A percentile compares a stretch with the other conserved stretches of the same genome.
Evolutionary conservation across 73 alveolate species (phyloP).

Genomic region (Paramecium caudatum): DNA sequence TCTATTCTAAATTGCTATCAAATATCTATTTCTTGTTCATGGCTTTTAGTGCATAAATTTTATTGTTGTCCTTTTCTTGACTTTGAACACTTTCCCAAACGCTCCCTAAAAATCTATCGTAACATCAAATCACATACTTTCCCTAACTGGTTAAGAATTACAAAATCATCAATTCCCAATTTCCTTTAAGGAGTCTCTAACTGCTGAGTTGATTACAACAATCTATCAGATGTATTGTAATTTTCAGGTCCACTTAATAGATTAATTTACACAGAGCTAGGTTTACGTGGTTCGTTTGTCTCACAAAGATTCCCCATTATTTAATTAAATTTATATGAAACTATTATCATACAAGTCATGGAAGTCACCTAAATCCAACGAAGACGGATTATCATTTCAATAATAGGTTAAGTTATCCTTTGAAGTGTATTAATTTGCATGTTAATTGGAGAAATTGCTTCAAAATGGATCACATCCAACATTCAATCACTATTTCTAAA

Average conservation of each 20-base stretch:
- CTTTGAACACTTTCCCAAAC: slow-evolving; percentile 97
- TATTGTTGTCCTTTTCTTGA: slow-evolving; percentile 85
- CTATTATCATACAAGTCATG: slow-evolving; percentile 16
- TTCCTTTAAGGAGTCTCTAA: not conserved
- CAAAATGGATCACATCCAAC: slow-evolving; percentile 1
- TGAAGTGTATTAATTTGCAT: not conserved
- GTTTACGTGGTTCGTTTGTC: slow-evolving; percentile 22
- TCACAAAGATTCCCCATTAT: slow-evolving; percentile 60
- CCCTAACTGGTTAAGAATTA: slow-evolving; percentile 18
- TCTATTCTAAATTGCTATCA: slow-evolving; percentile 84
- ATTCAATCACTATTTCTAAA: slow-evolving; percentile 38
- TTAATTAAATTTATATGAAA: slow-evolving; percentile 20
- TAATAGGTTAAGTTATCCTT: not conserved
- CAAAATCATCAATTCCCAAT: slow-evolving; percentile 19
- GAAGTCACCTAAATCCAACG: not conserved
- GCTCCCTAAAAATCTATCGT: slow-evolving; percentile 81
- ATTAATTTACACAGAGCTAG: not conserved
- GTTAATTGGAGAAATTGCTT: not conserved
- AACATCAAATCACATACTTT: slow-evolving; percentile 26
- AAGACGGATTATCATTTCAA: not conserved
- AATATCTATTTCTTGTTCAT: slow-evolving; percentile 87
- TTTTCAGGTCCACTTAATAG: not conserved
- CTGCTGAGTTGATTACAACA: not conserved
- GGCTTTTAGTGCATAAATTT: slow-evolving; percentile 90
- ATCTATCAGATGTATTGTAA: not conserved